phyloP scores from a whole-genome alignment of 768 basidiomycete genomes.

The Lentinula detonsa region DNA sequence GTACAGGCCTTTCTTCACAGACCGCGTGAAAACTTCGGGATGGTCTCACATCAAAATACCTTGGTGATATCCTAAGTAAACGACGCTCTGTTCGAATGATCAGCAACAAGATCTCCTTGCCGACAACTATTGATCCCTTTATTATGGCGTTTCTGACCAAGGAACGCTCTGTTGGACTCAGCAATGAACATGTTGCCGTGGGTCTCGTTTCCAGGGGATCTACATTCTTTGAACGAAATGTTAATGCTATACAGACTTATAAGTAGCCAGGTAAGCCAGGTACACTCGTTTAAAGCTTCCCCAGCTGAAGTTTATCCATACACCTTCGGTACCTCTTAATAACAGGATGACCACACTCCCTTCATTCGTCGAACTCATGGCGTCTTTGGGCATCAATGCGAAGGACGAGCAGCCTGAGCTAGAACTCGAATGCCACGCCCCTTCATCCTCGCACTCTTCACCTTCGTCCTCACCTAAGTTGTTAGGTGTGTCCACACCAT shows the following conservation, averaged over 20 bases:
- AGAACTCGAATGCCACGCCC: slow-evolving; percentile 20
- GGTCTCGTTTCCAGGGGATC: slow-evolving; percentile 46
- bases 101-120: slow-evolving; percentile 52
- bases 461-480: slow-evolving; percentile 33
- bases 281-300: slow-evolving; percentile 26
- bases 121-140: slow-evolving; percentile 48
- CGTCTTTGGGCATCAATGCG: slow-evolving; percentile 69
- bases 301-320: slow-evolving; percentile 16
- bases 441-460: slow-evolving; percentile 39
- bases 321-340: slow-evolving; percentile 20
- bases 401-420: slow-evolving; percentile 23
- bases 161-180: slow-evolving; percentile 27
- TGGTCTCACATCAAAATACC: not conserved
- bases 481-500: slow-evolving; percentile 26
- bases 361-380: slow-evolving; percentile 86
- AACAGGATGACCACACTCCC: slow-evolving; percentile 64
- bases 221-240: slow-evolving; percentile 13
- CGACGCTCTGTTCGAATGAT: slow-evolving; percentile 13
- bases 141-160: slow-evolving; percentile 34
- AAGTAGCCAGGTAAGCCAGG: slow-evolving; percentile 12
- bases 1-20: not conserved
- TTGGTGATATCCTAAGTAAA: not conserved
- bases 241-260: slow-evolving; percentile 26
- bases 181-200: slow-evolving; percentile 35
- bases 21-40: not conserved